A percentile compares a stretch with the other conserved stretches of the same genome.
These are phyloP conservation scores for Cicer arietinum DNA, from an alignment of 306 rosid species.

Conservation along the genomic window DNA sequence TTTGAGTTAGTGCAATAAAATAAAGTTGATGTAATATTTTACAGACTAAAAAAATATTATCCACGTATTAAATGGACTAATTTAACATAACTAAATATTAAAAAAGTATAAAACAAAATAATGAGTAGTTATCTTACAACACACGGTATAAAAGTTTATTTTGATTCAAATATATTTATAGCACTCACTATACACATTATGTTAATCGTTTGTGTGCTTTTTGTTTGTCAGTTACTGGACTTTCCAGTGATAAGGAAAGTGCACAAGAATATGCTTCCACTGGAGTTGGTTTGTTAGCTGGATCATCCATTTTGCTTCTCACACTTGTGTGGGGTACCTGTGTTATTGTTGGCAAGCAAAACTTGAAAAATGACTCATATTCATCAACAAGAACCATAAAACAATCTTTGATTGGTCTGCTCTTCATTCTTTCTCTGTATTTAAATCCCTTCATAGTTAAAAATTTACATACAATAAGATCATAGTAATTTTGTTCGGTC, in stretches of 20 bases:
- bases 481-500: too few relatives aligned
- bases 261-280: slow-evolving; percentile 59
- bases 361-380: slow-evolving; percentile 33
- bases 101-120: too few relatives aligned
- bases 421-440: slow-evolving; percentile 15
- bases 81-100: too few relatives aligned
- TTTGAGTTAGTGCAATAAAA: too few relatives aligned
- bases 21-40: too few relatives aligned
- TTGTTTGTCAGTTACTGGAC: slow-evolving; percentile 53
- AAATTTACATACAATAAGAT: too few relatives aligned
- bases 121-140: too few relatives aligned
- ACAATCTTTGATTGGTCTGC: slow-evolving; percentile 49
- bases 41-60: too few relatives aligned
- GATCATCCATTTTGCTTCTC: slow-evolving; percentile 59
- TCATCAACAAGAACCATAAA: slow-evolving; percentile 40
- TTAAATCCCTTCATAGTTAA: slow-evolving; percentile 9
- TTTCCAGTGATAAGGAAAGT: slow-evolving; percentile 49
- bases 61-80: too few relatives aligned
- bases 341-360: slow-evolving; percentile 54
- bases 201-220: background rate
- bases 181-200: too few relatives aligned
- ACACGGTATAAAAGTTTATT: too few relatives aligned
- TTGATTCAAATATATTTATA: too few relatives aligned
- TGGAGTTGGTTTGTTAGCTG: slow-evolving; percentile 62
- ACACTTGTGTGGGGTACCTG: slow-evolving; percentile 62